These are phyloP conservation scores for Lithospermum erythrorhizon DNA, from an alignment of 257 asterid genomes.

Conservation along the genomic window DNA sequence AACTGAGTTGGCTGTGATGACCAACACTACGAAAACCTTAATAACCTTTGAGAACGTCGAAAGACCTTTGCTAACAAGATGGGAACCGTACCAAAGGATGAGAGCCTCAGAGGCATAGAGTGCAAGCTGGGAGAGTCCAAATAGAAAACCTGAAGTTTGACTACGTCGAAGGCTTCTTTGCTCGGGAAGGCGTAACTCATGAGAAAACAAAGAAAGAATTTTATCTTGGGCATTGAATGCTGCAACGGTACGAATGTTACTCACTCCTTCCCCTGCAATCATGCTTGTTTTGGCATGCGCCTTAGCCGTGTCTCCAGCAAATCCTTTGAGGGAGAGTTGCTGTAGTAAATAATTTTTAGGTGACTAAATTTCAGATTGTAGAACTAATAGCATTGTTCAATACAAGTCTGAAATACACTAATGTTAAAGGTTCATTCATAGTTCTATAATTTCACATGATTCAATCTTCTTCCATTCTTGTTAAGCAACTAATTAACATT, in stretches of 20 bases:
- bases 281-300: conserved; percentile 97
- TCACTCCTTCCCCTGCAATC: conserved; percentile 98
- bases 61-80: conserved; percentile 60
- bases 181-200: conserved; percentile 72
- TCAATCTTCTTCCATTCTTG: neutral
- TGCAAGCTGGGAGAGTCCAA: conserved; percentile 94
- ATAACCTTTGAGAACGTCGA: conserved; percentile 93
- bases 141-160: conserved; percentile 61
- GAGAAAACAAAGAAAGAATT: conserved; percentile 53
- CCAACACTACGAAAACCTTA: conserved; percentile 88
- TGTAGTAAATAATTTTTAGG: conserved; percentile 16
- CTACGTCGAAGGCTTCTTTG: conserved; percentile 65
- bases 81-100: conserved; percentile 91
- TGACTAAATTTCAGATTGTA: too few relatives aligned
- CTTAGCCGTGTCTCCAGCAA: conserved; percentile 97
- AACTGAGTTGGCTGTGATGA: conserved; percentile 88
- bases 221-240: conserved; percentile 93
- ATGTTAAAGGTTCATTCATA: neutral
- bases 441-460: neutral
- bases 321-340: conserved; percentile 97
- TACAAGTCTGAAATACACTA: neutral
- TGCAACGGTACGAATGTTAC: conserved; percentile 93
- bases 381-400: too few relatives aligned
- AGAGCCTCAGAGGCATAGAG: conserved; percentile 89
- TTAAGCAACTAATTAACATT: neutral